Base-by-base conservation (phyloP, 495 filamentous ascomycete species). In the Chaetomium tenue region DNA sequence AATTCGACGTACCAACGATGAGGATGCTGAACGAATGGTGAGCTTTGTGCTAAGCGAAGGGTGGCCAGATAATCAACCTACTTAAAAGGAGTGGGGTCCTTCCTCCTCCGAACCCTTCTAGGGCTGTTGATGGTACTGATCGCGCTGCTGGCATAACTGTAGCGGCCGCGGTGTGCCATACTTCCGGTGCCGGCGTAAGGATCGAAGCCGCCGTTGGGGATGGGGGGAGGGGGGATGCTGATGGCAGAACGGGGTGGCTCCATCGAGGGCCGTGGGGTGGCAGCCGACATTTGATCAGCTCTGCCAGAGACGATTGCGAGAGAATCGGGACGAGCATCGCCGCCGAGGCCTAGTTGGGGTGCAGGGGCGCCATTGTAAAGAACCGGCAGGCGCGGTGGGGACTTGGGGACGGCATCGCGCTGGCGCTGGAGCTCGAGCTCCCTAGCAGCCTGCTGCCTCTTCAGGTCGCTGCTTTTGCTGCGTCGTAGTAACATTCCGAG, bases 51-150 rank as follows among this genome's bases (percentile, higher is more conserved):
- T 2, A 3, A 51, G 9, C 26, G 18, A 23, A 12, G 18, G 40
- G 0, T 0, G 0, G 25, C 18, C 7, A 30, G 28, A 6, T 30
- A 6, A 30, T 30, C 6, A 6, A 81, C 93, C 84, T 81, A 98
- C 94, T 98, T 98, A 83, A 97, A 98, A 8, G 94, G 91, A 7
- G 92, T 97, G 23, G 94, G 94, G 72, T 98, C 94, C 82, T 94
- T 97, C 79, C 94, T 89, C 75, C 94, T 88, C 67, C 94, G 86
- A 54, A 98, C 88, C 71, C 94, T 87, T 65, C 94, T 86, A 50
- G 94, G 94, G 77, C 91, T 96, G 81, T 97, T 97, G 78, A 97
- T 87, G 63, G 91, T 91, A 78, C 91, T 97, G 57, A 91, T 83
- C 37, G 90, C 89, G 77, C 90, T 95, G 77, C 91, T 96, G 57